phyloP scores from a whole-genome alignment of 225 moss, liverwort and hornwort genomes.

The Marchantia polymorpha region DNA sequence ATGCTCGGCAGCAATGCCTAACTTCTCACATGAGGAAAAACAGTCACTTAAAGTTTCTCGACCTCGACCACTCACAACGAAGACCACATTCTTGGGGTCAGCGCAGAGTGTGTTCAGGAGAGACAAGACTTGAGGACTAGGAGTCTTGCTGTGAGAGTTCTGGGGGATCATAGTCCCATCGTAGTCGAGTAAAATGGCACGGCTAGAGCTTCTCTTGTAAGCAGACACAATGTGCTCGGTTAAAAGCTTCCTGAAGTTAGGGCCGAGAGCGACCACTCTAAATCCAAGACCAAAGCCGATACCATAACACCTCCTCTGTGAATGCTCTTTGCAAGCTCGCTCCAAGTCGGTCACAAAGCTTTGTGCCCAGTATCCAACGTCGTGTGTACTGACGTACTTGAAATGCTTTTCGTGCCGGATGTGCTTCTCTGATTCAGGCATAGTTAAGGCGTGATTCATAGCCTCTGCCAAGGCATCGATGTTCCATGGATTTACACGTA shows the following conservation, averaged over 20 bases:
- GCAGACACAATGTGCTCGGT: conserved; percentile 58
- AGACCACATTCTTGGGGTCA: conserved; percentile 55
- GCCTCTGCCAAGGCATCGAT: conserved; percentile 96
- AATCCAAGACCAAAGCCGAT: conserved; percentile 60
- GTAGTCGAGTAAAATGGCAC: conserved; percentile 54
- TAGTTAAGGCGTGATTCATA: conserved; percentile 87
- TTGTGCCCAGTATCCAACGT: conserved; percentile 85
- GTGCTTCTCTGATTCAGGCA: conserved; percentile 86
- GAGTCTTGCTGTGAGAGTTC: conserved; percentile 37
- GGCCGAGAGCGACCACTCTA: conserved; percentile 55
- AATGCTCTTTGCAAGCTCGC: conserved; percentile 51
- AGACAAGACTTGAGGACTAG: conserved; percentile 51
- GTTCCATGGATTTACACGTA: conserved; percentile 98
- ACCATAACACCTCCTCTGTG: conserved; percentile 44
- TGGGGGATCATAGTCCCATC: conserved; percentile 63
- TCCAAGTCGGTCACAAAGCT: conserved; percentile 66
- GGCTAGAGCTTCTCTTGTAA: conserved; percentile 50
- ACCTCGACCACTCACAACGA: conserved; percentile 54
- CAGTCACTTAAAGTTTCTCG: conserved; percentile 41
- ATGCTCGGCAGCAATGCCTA: conserved; percentile 61
- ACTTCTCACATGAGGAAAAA: conserved; percentile 49
- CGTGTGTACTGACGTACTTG: conserved; percentile 84
- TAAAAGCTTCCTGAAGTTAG: conserved; percentile 52
- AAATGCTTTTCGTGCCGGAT: conserved; percentile 96
- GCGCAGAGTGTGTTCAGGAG: conserved; percentile 51